Conservation (phyloP, 2,329 filamentous ascomycete species). For the Xylaria sp. region DNA sequence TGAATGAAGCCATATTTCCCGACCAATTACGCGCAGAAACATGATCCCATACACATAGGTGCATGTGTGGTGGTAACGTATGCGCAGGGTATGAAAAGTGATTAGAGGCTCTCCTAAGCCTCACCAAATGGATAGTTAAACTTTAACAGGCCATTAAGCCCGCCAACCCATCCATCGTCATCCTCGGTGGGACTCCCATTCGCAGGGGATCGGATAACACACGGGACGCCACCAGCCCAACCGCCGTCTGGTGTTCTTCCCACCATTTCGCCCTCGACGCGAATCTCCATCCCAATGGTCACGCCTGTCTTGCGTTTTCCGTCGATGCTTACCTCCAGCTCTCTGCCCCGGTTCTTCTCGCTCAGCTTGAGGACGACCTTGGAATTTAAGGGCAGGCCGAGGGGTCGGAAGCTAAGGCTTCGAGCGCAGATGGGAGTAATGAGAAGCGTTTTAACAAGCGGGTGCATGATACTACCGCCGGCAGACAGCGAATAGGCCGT, state of each 20-base stretch:
- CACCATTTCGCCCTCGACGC: constrained; percentile 88
- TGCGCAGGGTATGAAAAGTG: background rate
- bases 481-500: constrained; percentile 96
- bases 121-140: constrained; percentile 95
- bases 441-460: constrained; percentile 85
- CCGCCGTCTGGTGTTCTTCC: constrained; percentile 53
- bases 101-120: constrained; percentile 6
- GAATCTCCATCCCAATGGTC: constrained; percentile 81
- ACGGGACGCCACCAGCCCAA: constrained; percentile 78
- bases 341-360: constrained; percentile 78
- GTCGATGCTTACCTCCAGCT: constrained; percentile 83
- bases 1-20: background rate
- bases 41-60: no score
- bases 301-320: constrained; percentile 76
- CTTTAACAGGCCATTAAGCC: constrained; percentile 90
- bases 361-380: constrained; percentile 85
- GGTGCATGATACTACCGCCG: constrained; percentile 93
- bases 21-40: no score
- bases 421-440: constrained; percentile 95
- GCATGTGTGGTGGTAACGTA: background rate
- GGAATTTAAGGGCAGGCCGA: constrained; percentile 88
- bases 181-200: constrained; percentile 60
- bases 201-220: constrained; percentile 75
- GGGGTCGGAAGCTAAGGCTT: constrained; percentile 88
- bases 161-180: constrained; percentile 96